Evolutionary conservation across 2,329 filamentous ascomycete species (phyloP).

Genomic region (Xylariaceae sp.): DNA sequence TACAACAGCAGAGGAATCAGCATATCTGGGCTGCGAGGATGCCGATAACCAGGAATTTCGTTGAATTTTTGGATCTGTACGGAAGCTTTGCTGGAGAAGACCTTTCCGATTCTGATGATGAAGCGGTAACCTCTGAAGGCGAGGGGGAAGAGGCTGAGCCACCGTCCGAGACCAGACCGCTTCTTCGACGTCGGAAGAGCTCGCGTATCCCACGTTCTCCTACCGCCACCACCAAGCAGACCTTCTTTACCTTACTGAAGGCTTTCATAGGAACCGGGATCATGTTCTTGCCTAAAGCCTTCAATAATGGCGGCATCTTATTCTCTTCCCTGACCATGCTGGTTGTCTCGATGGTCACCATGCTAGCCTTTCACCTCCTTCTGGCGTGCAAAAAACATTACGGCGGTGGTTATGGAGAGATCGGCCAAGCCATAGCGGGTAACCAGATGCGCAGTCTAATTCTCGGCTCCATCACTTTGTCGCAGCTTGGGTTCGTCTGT

Average conservation of each 20-base stretch:
- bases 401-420: slow-evolving; percentile 74
- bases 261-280: slow-evolving; percentile 81
- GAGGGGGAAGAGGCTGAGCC: slow-evolving; percentile 45
- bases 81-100: slow-evolving; percentile 79
- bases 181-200: slow-evolving; percentile 60
- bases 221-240: slow-evolving; percentile 69
- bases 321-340: slow-evolving; percentile 73
- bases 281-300: slow-evolving; percentile 80
- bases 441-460: slow-evolving; percentile 66
- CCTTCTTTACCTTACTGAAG: slow-evolving; percentile 78
- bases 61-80: slow-evolving; percentile 76
- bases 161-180: slow-evolving; percentile 59
- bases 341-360: slow-evolving; percentile 66
- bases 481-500: slow-evolving; percentile 78
- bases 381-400: slow-evolving; percentile 66
- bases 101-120: slow-evolving; percentile 60
- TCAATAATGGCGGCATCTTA: slow-evolving; percentile 72
- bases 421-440: slow-evolving; percentile 69
- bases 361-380: slow-evolving; percentile 72
- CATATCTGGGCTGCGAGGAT: slow-evolving; percentile 47
- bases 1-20: slow-evolving; percentile 42
- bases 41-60: slow-evolving; percentile 69
- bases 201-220: slow-evolving; percentile 53
- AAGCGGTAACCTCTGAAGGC: slow-evolving; percentile 57
- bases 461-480: slow-evolving; percentile 70